A percentile compares a stretch with the other conserved stretches of the same genome.
phyloP scores from a whole-genome alignment of 2,329 filamentous ascomycete species.

The Stemphylium lycopersici region DNA sequence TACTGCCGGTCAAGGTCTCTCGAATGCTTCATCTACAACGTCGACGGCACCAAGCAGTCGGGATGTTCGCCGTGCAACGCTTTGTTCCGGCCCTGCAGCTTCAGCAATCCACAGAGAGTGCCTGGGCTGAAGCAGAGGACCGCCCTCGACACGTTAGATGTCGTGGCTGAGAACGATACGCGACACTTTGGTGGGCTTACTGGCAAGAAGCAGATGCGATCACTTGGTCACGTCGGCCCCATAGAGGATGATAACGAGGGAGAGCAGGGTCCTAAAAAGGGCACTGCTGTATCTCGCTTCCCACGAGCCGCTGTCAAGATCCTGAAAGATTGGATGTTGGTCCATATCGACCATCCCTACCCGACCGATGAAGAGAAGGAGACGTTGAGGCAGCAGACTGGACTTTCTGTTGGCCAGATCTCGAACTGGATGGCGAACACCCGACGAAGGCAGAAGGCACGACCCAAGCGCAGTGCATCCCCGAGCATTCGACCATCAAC shows the following conservation, averaged over 20 bases:
- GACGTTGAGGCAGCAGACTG: constrained; percentile 76
- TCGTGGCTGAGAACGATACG: constrained; percentile 52
- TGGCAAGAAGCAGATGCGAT: constrained; percentile 48
- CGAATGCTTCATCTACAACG: constrained; percentile 54
- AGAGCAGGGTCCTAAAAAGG: constrained; percentile 40
- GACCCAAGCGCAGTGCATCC: constrained; percentile 70
- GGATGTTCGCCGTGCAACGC: constrained; percentile 56
- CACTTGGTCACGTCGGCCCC: constrained; percentile 43
- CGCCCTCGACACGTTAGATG: constrained; percentile 55
- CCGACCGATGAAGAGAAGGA: constrained; percentile 88
- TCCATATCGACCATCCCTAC: constrained; percentile 82
- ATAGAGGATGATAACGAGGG: constrained; percentile 41
- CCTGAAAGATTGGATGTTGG: constrained; percentile 82
- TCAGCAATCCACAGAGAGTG: constrained; percentile 47
- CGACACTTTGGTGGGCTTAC: constrained; percentile 43
- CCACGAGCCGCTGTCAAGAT: constrained; percentile 79
- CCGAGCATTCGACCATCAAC: constrained; percentile 69
- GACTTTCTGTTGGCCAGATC: constrained; percentile 82
- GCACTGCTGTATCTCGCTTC: constrained; percentile 59
- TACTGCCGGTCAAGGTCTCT: constrained; percentile 56
- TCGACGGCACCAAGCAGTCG: constrained; percentile 46
- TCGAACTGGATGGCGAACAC: constrained; percentile 94
- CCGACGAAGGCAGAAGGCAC: constrained; percentile 79
- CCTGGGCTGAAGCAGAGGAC: constrained; percentile 40
- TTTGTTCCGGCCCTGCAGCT: constrained; percentile 57